A percentile compares a stretch with the other conserved stretches of the same genome.
Conservation (phyloP, 495 filamentous ascomycete species). For the Penicillium verhagenii region DNA sequence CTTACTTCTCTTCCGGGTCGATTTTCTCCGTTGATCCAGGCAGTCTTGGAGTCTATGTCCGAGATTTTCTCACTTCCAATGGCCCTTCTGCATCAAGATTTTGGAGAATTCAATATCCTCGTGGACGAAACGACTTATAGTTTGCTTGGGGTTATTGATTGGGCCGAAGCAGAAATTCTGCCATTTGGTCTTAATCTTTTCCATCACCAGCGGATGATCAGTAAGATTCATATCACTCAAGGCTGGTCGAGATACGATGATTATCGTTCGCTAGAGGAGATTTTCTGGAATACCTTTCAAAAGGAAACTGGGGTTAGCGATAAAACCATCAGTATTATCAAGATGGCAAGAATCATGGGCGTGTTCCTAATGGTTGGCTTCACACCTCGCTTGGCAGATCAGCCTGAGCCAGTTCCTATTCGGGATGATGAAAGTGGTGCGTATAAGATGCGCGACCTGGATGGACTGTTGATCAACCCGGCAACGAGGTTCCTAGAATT, state of each 20-base stretch:
- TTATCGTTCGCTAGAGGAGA: background rate
- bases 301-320: background rate
- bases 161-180: slow-evolving; percentile 36
- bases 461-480: slow-evolving; percentile 37
- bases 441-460: slow-evolving; percentile 39
- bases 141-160: slow-evolving; percentile 39
- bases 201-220: slow-evolving; percentile 30
- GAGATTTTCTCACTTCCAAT: slow-evolving; percentile 37
- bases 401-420: slow-evolving; percentile 33
- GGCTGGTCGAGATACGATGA: background rate
- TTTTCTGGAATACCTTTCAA: background rate
- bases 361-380: slow-evolving; percentile 22
- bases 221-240: slow-evolving; percentile 23
- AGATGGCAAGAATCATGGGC: background rate
- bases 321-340: background rate
- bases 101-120: slow-evolving; percentile 39
- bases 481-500: slow-evolving; percentile 30
- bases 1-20: background rate
- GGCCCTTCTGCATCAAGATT: slow-evolving; percentile 38
- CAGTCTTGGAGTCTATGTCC: slow-evolving; percentile 25
- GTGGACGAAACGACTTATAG: slow-evolving; percentile 34
- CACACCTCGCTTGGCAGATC: slow-evolving; percentile 38
- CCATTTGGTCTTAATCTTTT: slow-evolving; percentile 41
- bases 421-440: slow-evolving; percentile 33
- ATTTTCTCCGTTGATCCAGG: slow-evolving; percentile 24